A percentile compares a stretch with the other conserved stretches of the same genome.
Conservation (phyloP, 495 filamentous ascomycete species). For the Tuber magnatum region DNA sequence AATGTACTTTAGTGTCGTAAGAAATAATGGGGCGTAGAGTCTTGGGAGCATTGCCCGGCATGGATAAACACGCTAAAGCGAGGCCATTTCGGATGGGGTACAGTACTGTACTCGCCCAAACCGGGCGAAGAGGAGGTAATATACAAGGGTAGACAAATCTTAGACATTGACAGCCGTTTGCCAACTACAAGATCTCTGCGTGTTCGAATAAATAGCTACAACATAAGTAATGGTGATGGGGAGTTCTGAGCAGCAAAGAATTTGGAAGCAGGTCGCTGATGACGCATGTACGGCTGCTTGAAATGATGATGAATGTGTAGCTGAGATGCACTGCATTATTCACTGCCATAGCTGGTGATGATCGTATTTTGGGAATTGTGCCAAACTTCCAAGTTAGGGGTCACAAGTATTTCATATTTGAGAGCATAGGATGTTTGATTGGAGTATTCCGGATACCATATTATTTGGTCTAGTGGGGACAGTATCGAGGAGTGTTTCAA, state of each 20-base stretch:
- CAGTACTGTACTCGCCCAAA: background rate
- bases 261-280: background rate
- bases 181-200: background rate
- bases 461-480: background rate
- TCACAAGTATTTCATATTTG: background rate
- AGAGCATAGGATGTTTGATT: background rate
- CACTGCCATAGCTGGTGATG: background rate
- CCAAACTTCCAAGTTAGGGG: background rate
- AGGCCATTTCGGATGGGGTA: background rate
- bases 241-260: background rate
- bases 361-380: background rate
- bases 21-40: background rate
- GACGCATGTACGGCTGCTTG: background rate
- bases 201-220: background rate
- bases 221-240: background rate
- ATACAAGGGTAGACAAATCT: background rate
- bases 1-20: background rate
- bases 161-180: background rate
- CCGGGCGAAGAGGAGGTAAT: background rate
- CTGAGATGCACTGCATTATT: background rate
- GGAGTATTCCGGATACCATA: background rate
- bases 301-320: background rate
- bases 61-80: background rate
- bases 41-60: background rate
- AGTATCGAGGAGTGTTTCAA: background rate